Evolutionary conservation across 768 basidiomycete species (phyloP), one percentile per base, ranked within the genome.

Genomic region (Mycena sanguinolenta): DNA sequence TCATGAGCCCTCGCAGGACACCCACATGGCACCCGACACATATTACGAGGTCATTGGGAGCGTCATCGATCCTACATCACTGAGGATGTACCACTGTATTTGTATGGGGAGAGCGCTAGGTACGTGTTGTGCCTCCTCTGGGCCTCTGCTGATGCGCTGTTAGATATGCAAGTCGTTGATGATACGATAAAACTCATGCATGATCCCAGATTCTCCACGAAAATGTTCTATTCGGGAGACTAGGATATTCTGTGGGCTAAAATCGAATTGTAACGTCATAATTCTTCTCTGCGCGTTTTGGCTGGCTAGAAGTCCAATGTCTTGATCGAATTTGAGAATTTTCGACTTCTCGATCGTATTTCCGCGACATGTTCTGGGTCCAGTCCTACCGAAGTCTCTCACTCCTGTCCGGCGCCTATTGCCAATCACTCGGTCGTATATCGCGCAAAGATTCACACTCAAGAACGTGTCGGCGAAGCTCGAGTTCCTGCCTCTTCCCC

Each of bases 11-110:
- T 34, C 49, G 46, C 61, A 88, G 86, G 84, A 83, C 66, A 76
- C 83, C 28, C 79, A 83, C 54, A 80, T 91, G 60, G 79, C 80
- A 2, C 30, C 65, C 0, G 89, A 88, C 60, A 80, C 86, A 3
- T 93, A 81, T 70, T 81, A 92, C 54, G 94, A 95, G 77, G 81
- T 95, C 61, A 85, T 95, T 32, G 93, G 92, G 8, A 85, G 77
- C 7, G 92, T 90, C 25, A 65, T 83, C 27, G 83, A 89, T 68
- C 82, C 88, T 28, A 83, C 88, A 19, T 87, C 85, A 3, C 79
- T 95, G 73, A 89, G 88, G 75, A 85, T 90, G 79, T 73, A 90
- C 74, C 80, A 79, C 1, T 82, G 81, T 63, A 84, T 90, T 68
- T 86, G 86, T 74, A 78, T 94, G 77, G 92, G 92, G 8, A 75